phyloP scores from a whole-genome alignment of 2,329 filamentous ascomycete species.

The Trichoderma sp. region DNA sequence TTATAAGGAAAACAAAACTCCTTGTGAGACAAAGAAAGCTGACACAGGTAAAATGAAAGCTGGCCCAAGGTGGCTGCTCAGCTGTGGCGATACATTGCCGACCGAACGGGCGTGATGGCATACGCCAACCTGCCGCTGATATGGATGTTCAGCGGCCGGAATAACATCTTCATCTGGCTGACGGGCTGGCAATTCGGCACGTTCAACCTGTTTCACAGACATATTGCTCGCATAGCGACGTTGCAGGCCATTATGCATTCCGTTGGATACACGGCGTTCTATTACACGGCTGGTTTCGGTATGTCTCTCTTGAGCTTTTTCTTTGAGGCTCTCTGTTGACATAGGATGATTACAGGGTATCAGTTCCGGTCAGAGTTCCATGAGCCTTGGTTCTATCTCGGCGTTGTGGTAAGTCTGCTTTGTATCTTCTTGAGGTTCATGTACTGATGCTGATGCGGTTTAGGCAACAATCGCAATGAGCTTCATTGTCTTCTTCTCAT shows the following conservation, averaged over 20 bases:
- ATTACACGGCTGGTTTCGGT: conserved; percentile 21
- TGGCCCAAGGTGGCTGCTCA: conserved; percentile 5
- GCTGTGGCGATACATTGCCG: conserved; percentile 11
- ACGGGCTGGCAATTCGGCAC: conserved; percentile 66
- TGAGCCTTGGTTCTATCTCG: conserved; percentile 16
- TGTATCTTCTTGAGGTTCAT: too few species aligned
- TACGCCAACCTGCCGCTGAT: conserved; percentile 9
- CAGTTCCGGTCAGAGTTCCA: background rate
- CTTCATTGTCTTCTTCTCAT: conserved; percentile 22
- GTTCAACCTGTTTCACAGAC: conserved; percentile 65
- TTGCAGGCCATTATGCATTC: conserved; percentile 59
- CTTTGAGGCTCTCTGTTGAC: conserved; percentile 18
- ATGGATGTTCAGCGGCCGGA: conserved; percentile 20
- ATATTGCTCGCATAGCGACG: conserved; percentile 60
- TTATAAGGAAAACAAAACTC: too few species aligned
- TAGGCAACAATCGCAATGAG: conserved; percentile 27
- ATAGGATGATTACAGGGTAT: background rate
- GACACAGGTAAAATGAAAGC: background rate
- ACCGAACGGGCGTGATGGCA: conserved; percentile 8
- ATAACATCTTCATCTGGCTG: conserved; percentile 59
- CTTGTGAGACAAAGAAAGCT: background rate
- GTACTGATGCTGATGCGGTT: background rate
- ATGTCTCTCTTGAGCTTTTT: background rate
- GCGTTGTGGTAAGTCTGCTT: conserved; percentile 24
- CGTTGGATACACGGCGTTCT: conserved; percentile 31